Evolutionary conservation across 1,139 yeast genomes (phyloP).

Genomic region (Zygotorulaspora mrakii): DNA sequence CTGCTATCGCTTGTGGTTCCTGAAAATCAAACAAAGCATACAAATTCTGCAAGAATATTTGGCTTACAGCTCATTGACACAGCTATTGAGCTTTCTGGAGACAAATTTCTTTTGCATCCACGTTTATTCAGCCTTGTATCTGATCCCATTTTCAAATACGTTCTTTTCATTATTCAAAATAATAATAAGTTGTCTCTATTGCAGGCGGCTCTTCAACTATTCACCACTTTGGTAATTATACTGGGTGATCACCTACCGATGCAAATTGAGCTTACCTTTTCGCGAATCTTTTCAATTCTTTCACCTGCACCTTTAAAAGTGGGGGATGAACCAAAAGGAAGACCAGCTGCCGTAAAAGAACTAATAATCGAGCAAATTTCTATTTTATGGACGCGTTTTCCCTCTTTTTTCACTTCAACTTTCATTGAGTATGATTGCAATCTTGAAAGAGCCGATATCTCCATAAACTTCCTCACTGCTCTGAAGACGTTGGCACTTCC

Average conservation of each 20-base stretch:
- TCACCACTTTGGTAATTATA: constrained; percentile 61
- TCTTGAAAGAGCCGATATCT: constrained; percentile 77
- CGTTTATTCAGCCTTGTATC: constrained; percentile 65
- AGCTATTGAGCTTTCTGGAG: constrained; percentile 80
- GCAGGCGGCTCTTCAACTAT: constrained; percentile 70
- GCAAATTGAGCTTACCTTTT: constrained; percentile 64
- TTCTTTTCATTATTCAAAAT: constrained; percentile 72
- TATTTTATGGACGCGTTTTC: constrained; percentile 78
- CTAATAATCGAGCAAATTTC: constrained; percentile 80
- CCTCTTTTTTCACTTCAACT: constrained; percentile 68
- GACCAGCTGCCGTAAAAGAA: constrained; percentile 61
- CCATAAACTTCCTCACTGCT: constrained; percentile 64
- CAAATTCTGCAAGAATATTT: constrained; percentile 81
- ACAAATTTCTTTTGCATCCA: constrained; percentile 60
- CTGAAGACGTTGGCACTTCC: constrained; percentile 76
- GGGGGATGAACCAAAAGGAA: constrained; percentile 14
- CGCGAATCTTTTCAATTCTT: constrained; percentile 54
- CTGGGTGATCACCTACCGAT: constrained; percentile 57
- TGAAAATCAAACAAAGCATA: constrained; percentile 75
- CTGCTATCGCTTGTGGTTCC: constrained; percentile 84
- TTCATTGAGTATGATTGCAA: constrained; percentile 90
- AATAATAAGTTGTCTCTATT: constrained; percentile 63
- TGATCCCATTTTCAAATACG: constrained; percentile 77
- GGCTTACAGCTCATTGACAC: constrained; percentile 73
- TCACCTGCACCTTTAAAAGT: constrained; percentile 37